These are phyloP conservation scores for Zelopaecilomyces penicillatus DNA, from an alignment of 2,329 filamentous ascomycete species.

Conservation along the genomic window DNA sequence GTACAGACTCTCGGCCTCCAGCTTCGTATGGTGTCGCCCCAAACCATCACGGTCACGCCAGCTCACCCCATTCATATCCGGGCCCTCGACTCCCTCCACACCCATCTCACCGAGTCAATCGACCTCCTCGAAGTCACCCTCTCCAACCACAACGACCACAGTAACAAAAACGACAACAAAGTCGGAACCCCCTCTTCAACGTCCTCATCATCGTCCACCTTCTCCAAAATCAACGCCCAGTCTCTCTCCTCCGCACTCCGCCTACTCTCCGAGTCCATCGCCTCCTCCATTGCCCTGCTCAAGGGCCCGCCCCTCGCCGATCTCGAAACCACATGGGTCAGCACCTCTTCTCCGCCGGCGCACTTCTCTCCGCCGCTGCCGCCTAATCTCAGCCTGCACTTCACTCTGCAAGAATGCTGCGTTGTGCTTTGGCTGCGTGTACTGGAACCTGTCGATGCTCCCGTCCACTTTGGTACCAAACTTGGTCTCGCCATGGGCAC, in stretches of 20 bases:
- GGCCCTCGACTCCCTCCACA: constrained; percentile 63
- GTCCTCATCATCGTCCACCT: constrained; percentile 62
- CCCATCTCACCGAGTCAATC: constrained; percentile 73
- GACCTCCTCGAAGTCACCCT: constrained; percentile 74
- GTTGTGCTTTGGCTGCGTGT: constrained; percentile 63
- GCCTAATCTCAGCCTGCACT: constrained; percentile 63
- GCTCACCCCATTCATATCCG: constrained; percentile 50
- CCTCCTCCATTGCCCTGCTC: constrained; percentile 43
- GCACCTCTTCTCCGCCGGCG: constrained; percentile 32
- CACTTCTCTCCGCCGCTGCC: constrained; percentile 40
- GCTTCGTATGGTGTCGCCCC: constrained; percentile 55
- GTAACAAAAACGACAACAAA: constrained; percentile 25
- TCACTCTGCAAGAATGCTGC: constrained; percentile 60
- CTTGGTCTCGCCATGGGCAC: constrained; percentile 63
- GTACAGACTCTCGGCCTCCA: constrained; percentile 66
- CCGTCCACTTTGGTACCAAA: constrained; percentile 54
- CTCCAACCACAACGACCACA: constrained; percentile 17
- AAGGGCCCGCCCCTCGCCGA: constrained; percentile 42
- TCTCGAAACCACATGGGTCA: constrained; percentile 36
- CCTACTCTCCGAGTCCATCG: constrained; percentile 45
- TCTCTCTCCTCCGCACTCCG: constrained; percentile 49
- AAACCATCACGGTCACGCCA: constrained; percentile 41
- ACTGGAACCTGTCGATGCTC: constrained; percentile 58
- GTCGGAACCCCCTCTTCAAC: constrained; percentile 57
- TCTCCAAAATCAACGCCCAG: constrained; percentile 38